These are phyloP conservation scores for Linum tenue DNA, from an alignment of 345 rosid species.

Conservation along the genomic window DNA sequence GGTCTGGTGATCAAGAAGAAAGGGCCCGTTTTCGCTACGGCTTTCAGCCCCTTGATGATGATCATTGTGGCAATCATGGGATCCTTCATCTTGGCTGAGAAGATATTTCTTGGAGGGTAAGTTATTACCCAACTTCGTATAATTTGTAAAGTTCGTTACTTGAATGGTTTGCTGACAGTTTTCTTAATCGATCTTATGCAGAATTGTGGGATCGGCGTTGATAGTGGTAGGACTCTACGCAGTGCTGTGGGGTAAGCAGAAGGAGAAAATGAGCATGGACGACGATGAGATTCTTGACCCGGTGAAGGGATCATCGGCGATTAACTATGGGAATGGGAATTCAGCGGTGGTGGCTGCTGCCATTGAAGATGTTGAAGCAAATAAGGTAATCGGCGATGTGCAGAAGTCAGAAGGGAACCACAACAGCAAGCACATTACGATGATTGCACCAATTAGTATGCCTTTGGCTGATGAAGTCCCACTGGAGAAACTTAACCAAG, in stretches of 20 bases:
- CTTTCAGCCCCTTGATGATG: conserved; percentile 89
- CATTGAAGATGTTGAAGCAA: conserved; percentile 34
- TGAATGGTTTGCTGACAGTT: not conserved
- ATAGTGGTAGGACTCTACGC: conserved; percentile 68
- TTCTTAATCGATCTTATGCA: conserved; percentile 19
- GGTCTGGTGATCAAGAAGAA: conserved; percentile 74
- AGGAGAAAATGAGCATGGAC: conserved; percentile 38
- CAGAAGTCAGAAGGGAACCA: conserved; percentile 27
- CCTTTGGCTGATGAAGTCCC: conserved; percentile 26
- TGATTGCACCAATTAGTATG: conserved; percentile 24
- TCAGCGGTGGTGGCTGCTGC: not conserved
- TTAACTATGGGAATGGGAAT: conserved; percentile 25
- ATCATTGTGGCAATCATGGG: conserved; percentile 83
- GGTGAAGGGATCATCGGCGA: conserved; percentile 17
- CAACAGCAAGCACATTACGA: conserved; percentile 11
- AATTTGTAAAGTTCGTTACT: not conserved
- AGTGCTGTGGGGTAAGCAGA: conserved; percentile 84
- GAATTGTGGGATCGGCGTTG: conserved; percentile 51
- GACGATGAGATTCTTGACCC: conserved; percentile 29
- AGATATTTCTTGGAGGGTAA: conserved; percentile 86
- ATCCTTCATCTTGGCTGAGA: conserved; percentile 74
- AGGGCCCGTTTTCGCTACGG: conserved; percentile 91
- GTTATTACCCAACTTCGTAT: not conserved
- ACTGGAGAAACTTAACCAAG: conserved; percentile 21
- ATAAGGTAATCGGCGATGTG: conserved; percentile 14